phyloP scores from a whole-genome alignment of 306 rosid species.

The Potentilla sterilis region DNA sequence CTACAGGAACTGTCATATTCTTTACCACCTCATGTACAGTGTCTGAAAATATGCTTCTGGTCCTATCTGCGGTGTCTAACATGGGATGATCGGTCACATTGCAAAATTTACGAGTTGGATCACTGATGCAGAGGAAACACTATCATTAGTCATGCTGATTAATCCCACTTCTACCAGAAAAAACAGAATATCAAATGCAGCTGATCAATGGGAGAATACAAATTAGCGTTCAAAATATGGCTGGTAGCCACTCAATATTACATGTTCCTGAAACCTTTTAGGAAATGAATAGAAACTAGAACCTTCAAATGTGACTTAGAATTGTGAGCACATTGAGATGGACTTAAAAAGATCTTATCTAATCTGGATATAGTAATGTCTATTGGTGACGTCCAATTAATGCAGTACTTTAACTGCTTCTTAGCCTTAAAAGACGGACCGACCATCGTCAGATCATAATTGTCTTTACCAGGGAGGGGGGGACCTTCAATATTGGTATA shows the following conservation, averaged over 20 bases:
- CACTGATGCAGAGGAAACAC: conserved; percentile 47
- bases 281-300: too few species aligned
- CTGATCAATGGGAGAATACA: background rate
- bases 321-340: background rate
- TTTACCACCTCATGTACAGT: conserved; percentile 47
- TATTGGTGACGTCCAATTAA: too few species aligned
- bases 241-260: background rate
- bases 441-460: background rate
- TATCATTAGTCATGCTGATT: conserved; percentile 27
- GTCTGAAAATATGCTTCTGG: conserved; percentile 56
- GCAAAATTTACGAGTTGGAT: conserved; percentile 49
- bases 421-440: background rate
- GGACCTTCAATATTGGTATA: background rate
- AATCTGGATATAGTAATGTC: background rate
- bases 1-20: conserved; percentile 47
- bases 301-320: background rate
- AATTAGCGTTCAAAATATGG: background rate
- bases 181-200: background rate
- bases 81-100: conserved; percentile 49
- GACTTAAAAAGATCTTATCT: background rate
- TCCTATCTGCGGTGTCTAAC: conserved; percentile 46
- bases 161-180: conserved; percentile 14
- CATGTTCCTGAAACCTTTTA: too few species aligned
- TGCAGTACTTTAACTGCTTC: background rate
- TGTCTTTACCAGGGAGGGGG: background rate